These are phyloP conservation scores for Candida silvicultrix DNA, from an alignment of 805 yeast genomes.

Conservation along the genomic window DNA sequence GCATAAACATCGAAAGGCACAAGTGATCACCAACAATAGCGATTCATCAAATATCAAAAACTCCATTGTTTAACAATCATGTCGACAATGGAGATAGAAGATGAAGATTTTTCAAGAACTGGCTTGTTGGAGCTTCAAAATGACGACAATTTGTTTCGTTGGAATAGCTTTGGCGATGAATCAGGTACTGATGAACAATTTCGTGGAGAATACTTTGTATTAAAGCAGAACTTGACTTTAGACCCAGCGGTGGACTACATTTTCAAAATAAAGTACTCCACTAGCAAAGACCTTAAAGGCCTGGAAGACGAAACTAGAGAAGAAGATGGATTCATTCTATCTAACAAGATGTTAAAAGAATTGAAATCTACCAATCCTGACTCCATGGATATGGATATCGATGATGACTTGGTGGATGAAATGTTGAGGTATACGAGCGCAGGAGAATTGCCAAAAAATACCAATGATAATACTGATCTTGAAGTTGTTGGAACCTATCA, in stretches of 20 bases:
- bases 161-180: constrained; percentile 1
- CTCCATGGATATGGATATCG: constrained; percentile 15
- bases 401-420: constrained; percentile 14
- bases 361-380: constrained; percentile 17
- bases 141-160: constrained; percentile 3
- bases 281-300: constrained; percentile 14
- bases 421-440: constrained; percentile 12
- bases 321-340: constrained; percentile 22
- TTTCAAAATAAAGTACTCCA: constrained; percentile 22
- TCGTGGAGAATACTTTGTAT: constrained; percentile 12
- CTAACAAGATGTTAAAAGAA: constrained; percentile 23
- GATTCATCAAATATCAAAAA: not conserved
- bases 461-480: constrained; percentile 1
- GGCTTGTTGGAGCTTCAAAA: not conserved
- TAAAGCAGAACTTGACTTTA: constrained; percentile 32
- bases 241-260: constrained; percentile 33
- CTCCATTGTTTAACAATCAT: not conserved
- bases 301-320: constrained; percentile 4
- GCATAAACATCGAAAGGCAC: not conserved
- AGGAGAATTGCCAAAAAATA: not conserved
- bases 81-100: constrained; percentile 1
- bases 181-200: not conserved
- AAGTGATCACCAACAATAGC: too few species aligned
- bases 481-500: constrained; percentile 2
- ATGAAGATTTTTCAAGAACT: not conserved